A percentile compares a stretch with the other conserved stretches of the same genome.
Evolutionary conservation across 306 rosid genomes (phyloP).

Genomic region (Quercus alba): DNA sequence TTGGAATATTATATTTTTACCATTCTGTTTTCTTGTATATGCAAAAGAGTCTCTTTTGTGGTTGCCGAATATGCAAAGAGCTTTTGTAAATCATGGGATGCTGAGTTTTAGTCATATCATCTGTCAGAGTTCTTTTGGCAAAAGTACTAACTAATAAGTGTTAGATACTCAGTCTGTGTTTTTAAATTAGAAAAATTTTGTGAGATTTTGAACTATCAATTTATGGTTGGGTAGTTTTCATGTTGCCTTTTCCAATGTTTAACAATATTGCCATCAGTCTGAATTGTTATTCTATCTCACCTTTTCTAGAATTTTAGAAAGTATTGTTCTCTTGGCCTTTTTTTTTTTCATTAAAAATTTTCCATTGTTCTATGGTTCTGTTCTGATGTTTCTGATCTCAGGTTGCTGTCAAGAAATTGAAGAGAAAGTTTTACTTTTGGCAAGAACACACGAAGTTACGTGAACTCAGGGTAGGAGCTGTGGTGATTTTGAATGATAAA

Average conservation of each 20-base stretch:
- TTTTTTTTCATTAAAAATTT: conserved; percentile 1
- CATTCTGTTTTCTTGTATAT: neutral
- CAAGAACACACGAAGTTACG: conserved; percentile 74
- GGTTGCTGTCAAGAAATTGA: conserved; percentile 90
- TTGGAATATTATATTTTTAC: neutral
- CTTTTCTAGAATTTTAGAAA: neutral
- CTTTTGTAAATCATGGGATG: neutral
- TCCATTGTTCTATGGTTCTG: neutral
- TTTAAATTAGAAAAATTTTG: neutral
- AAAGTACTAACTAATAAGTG: neutral
- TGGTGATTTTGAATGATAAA: conserved; percentile 1
- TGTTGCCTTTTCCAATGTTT: neutral
- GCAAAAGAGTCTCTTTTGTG: neutral
- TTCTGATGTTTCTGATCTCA: conserved; percentile 23
- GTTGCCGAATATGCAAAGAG: too few relatives aligned
- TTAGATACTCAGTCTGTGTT: neutral
- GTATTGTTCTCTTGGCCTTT: neutral
- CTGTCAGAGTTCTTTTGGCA: neutral
- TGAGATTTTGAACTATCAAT: neutral
- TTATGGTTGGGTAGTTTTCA: neutral
- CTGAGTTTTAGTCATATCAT: neutral
- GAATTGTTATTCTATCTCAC: neutral
- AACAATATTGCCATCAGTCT: neutral
- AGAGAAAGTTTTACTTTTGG: conserved; percentile 86
- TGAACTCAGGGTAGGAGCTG: conserved; percentile 68